These are phyloP conservation scores for Corynespora cassiicola DNA, from an alignment of 2,329 filamentous ascomycete genomes.

Conservation along the genomic window DNA sequence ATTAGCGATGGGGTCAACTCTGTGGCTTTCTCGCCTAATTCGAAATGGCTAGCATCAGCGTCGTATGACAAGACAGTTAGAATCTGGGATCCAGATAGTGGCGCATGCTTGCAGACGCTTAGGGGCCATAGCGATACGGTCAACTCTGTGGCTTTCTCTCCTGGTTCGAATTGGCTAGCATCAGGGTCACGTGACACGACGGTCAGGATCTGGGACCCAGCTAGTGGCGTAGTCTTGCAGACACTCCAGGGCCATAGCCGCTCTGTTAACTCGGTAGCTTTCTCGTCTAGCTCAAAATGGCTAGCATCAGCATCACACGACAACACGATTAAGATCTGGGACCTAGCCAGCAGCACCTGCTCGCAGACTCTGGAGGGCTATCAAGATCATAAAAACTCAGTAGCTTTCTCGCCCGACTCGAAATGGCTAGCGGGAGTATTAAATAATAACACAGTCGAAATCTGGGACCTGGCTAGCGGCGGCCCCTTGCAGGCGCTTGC, in stretches of 20 bases:
- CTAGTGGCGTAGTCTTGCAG: background rate
- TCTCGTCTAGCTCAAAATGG: slow-evolving; percentile 5
- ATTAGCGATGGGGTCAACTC: background rate
- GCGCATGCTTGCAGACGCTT: slow-evolving; percentile 4
- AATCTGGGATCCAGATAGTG: slow-evolving; percentile 22
- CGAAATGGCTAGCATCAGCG: slow-evolving; percentile 10
- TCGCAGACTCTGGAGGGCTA: slow-evolving; percentile 20
- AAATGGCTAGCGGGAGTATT: too few species aligned
- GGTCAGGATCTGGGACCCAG: slow-evolving; percentile 21
- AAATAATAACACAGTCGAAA: too few species aligned
- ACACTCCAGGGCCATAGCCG: slow-evolving; percentile 1
- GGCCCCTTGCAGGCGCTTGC: slow-evolving; percentile 17
- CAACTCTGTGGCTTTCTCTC: slow-evolving; percentile 1
- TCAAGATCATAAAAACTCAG: slow-evolving; percentile 2
- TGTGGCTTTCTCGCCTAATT: slow-evolving; percentile 23
- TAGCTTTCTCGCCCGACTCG: too few species aligned
- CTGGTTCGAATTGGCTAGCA: slow-evolving; percentile 1
- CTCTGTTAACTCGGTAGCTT: slow-evolving; percentile 2
- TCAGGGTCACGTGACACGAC: slow-evolving; percentile 7
- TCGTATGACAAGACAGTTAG: slow-evolving; percentile 21
- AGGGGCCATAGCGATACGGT: slow-evolving; percentile 4
- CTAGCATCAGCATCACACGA: slow-evolving; percentile 5
- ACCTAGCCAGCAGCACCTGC: slow-evolving; percentile 8
- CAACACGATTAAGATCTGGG: slow-evolving; percentile 10
- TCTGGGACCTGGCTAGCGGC: background rate